Evolutionary conservation across 352 stramenopile genomes (phyloP).

Genomic region (Pythium sukuiense): DNA sequence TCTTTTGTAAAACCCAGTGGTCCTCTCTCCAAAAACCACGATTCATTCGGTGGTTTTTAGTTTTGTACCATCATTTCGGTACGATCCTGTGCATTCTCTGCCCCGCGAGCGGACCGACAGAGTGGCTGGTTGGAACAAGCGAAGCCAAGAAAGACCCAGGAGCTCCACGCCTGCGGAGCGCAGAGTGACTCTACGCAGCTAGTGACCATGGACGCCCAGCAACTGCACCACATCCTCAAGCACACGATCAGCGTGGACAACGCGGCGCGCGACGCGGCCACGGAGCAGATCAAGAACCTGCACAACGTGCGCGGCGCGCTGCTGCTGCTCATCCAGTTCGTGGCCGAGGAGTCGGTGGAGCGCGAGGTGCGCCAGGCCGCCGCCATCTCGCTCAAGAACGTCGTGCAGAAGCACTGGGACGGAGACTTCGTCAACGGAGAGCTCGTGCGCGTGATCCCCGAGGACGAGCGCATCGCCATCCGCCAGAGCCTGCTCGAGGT

Average conservation of each 20-base stretch:
- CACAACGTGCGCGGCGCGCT: slow-evolving; percentile 75
- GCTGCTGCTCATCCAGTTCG: slow-evolving; percentile 82
- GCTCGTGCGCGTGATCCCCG: slow-evolving; percentile 61
- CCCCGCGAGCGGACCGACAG: not conserved
- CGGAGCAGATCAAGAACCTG: slow-evolving; percentile 72
- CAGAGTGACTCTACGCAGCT: slow-evolving; percentile 6
- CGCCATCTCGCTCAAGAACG: slow-evolving; percentile 95
- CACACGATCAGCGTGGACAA: slow-evolving; percentile 85
- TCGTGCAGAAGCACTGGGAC: slow-evolving; percentile 95
- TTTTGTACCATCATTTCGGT: slow-evolving; percentile 7
- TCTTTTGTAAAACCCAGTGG: slow-evolving; percentile 9
- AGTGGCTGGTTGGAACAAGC: slow-evolving; percentile 22
- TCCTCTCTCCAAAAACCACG: not conserved
- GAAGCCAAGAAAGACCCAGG: slow-evolving; percentile 9
- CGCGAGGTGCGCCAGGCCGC: slow-evolving; percentile 91
- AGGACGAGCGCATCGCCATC: slow-evolving; percentile 63
- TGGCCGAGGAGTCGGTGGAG: slow-evolving; percentile 64
- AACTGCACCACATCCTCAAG: slow-evolving; percentile 88
- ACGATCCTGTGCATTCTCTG: slow-evolving; percentile 1
- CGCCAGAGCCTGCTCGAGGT: slow-evolving; percentile 75
- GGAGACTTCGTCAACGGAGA: slow-evolving; percentile 79
- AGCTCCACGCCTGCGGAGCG: not conserved
- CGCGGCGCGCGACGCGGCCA: slow-evolving; percentile 66
- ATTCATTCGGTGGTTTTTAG: not conserved
- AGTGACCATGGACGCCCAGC: slow-evolving; percentile 80